Percentiles rank a stretch among this genome's conserved stretches.
Conservation (phyloP, 1,284 basidiomycete genomes). For the Rhodotorula sp. region DNA sequence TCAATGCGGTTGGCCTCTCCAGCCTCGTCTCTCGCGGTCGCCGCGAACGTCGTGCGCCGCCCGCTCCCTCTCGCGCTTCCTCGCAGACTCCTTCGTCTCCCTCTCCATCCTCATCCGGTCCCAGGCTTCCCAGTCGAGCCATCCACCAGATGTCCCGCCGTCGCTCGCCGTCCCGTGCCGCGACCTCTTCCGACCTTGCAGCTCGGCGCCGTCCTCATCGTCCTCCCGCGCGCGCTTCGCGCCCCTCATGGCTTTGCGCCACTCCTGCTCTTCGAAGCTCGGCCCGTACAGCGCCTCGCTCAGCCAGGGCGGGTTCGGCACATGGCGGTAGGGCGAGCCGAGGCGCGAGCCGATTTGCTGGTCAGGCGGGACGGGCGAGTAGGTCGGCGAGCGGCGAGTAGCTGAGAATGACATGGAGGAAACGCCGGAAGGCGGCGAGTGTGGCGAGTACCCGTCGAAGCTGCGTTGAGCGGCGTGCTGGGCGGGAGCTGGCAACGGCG, state of each 20-base stretch:
- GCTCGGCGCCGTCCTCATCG: background rate
- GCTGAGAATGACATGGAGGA: too few species aligned
- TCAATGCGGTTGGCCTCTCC: too few species aligned
- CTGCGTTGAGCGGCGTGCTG: too few species aligned
- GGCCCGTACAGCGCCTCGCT: background rate
- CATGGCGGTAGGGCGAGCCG: background rate
- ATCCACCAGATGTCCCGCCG: background rate
- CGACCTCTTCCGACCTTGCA: background rate
- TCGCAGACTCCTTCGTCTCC: background rate
- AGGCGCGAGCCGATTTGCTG: background rate
- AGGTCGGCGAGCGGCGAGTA: too few species aligned
- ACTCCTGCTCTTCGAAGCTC: background rate
- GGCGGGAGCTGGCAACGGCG: too few species aligned
- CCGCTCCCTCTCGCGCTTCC: background rate
- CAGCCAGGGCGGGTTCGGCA: background rate
- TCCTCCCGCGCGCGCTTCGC: background rate
- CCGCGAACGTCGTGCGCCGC: too few species aligned
- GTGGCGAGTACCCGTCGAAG: too few species aligned
- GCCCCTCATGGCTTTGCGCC: background rate
- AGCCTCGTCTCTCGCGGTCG: too few species aligned
- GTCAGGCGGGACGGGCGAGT: background rate
- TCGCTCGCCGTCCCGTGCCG: too few species aligned
- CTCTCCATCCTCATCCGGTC: background rate
- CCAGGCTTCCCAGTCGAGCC: background rate
- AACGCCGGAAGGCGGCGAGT: too few species aligned